These are phyloP conservation scores for Clathrospora elynae DNA, from an alignment of 2,329 filamentous ascomycete genomes.

Conservation along the genomic window DNA sequence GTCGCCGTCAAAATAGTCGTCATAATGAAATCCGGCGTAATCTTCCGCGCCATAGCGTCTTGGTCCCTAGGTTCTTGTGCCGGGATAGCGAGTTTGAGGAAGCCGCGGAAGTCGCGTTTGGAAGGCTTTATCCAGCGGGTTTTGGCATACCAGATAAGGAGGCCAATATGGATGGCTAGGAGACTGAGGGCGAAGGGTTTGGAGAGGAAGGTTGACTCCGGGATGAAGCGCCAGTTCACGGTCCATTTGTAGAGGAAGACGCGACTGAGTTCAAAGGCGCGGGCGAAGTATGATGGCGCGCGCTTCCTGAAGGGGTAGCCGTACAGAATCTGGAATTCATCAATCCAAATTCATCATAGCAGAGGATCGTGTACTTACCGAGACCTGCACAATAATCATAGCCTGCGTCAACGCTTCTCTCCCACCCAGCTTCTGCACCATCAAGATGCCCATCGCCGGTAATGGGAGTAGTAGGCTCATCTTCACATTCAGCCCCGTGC, in stretches of 20 bases:
- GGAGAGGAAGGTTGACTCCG: conserved; percentile 78
- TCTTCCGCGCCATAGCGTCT: conserved; percentile 59
- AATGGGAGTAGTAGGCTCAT: conserved; percentile 87
- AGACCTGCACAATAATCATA: conserved; percentile 75
- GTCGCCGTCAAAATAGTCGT: conserved; percentile 78
- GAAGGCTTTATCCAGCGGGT: conserved; percentile 76
- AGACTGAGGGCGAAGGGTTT: conserved; percentile 70
- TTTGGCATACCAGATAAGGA: conserved; percentile 70
- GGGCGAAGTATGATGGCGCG: conserved; percentile 71
- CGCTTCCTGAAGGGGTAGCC: conserved; percentile 72
- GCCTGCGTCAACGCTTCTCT: conserved; percentile 69
- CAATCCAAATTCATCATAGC: conserved; percentile 7
- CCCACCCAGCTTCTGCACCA: conserved; percentile 75
- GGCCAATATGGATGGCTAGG: conserved; percentile 65
- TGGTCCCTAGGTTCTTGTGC: conserved; percentile 56
- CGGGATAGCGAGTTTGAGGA: conserved; percentile 57
- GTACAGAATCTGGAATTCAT: conserved; percentile 54
- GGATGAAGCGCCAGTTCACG: conserved; percentile 97
- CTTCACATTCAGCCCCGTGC: conserved; percentile 84
- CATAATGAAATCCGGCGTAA: conserved; percentile 75
- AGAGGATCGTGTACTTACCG: conserved; percentile 58
- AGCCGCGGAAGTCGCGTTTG: conserved; percentile 60
- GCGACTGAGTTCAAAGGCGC: conserved; percentile 88
- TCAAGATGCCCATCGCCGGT: conserved; percentile 76
- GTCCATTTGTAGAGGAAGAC: conserved; percentile 98